These are phyloP conservation scores for Colletotrichum ledebouriae DNA, from an alignment of 2,329 filamentous ascomycete species.

Conservation along the genomic window DNA sequence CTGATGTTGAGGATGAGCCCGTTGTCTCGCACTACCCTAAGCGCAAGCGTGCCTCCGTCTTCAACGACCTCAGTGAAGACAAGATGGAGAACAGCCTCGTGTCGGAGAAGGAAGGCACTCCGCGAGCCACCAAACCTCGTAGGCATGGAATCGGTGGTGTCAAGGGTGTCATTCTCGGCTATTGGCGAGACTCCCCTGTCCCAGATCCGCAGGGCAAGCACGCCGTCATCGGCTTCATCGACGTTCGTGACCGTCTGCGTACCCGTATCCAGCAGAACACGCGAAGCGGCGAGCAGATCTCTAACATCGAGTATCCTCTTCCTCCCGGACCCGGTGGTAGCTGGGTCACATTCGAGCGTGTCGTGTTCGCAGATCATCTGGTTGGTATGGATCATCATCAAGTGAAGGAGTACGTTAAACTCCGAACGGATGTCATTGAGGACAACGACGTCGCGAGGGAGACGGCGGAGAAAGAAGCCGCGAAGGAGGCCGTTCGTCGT, in stretches of 20 bases:
- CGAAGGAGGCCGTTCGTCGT: constrained; percentile 61
- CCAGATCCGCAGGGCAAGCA: constrained; percentile 65
- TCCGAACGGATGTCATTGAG: constrained; percentile 58
- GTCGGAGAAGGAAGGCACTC: constrained; percentile 48
- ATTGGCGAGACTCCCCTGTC: constrained; percentile 71
- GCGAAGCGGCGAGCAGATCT: constrained; percentile 61
- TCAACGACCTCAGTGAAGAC: constrained; percentile 63
- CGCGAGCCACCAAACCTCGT: constrained; percentile 36
- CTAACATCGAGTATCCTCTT: constrained; percentile 55
- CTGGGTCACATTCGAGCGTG: constrained; percentile 74
- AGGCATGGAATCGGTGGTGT: constrained; percentile 47
- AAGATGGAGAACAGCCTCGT: constrained; percentile 56
- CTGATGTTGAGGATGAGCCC: constrained; percentile 56
- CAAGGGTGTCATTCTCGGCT: constrained; percentile 67
- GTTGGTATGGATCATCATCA: constrained; percentile 68
- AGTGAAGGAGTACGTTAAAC: constrained; percentile 73
- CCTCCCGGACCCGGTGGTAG: constrained; percentile 72
- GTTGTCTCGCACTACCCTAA: constrained; percentile 63
- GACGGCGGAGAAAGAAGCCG: constrained; percentile 58
- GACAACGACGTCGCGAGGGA: constrained; percentile 55
- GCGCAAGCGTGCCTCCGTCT: constrained; percentile 64
- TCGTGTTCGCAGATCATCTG: constrained; percentile 71
- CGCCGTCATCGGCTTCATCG: constrained; percentile 73
- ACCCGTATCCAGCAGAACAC: constrained; percentile 68
- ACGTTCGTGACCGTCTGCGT: constrained; percentile 70